Conservation (phyloP, 2,329 filamentous ascomycete genomes). For the Chaetomium sp. region DNA sequence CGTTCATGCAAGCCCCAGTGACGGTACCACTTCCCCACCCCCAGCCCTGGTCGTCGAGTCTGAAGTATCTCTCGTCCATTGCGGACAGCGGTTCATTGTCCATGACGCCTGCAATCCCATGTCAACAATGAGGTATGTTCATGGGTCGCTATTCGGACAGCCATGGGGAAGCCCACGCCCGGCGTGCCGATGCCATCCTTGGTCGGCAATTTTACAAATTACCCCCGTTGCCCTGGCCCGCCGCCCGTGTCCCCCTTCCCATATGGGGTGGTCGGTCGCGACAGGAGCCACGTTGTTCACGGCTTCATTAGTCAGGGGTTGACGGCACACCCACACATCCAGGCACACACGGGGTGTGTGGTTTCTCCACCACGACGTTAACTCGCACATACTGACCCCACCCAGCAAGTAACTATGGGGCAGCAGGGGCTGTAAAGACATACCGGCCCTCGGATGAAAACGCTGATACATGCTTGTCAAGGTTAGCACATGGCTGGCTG, state of each 20-base stretch:
- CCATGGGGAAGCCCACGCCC: constrained; percentile 1
- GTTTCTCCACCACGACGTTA: constrained; percentile 22
- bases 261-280: constrained; percentile 17
- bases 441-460: no score
- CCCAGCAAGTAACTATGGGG: not conserved
- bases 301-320: constrained; percentile 27
- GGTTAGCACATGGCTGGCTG: no score
- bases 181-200: constrained; percentile 16
- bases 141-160: constrained; percentile 1
- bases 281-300: constrained; percentile 34
- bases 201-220: constrained; percentile 21
- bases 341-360: not conserved
- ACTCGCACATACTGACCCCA: constrained; percentile 4
- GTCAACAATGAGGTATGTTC: constrained; percentile 11
- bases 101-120: constrained; percentile 21
- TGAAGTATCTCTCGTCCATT: constrained; percentile 6
- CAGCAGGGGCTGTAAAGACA: no score
- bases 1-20: not conserved
- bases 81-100: constrained; percentile 1
- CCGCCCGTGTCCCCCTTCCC: constrained; percentile 11
- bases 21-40: constrained; percentile 5
- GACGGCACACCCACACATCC: constrained; percentile 5
- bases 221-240: constrained; percentile 22
- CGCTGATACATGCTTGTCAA: no score
- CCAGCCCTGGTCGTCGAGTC: not conserved